Base-by-base conservation (phyloP, 495 filamentous ascomycete species). In the Penicillium fimorum region DNA sequence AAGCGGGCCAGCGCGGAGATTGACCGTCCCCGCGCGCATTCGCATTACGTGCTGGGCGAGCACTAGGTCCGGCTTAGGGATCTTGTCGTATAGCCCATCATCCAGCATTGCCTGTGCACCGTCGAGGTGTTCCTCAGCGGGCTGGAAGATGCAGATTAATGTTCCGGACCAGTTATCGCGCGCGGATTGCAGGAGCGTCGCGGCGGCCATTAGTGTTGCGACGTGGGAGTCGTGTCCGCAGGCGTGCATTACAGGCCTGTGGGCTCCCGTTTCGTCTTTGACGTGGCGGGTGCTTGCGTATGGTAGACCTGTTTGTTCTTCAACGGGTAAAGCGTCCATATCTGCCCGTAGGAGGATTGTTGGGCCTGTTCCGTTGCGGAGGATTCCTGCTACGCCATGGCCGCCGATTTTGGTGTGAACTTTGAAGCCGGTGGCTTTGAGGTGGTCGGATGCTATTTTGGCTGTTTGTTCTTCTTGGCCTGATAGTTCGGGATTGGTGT, bases 211-310 rank as follows among this genome's bases (percentile, higher is more conserved):
- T 13, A 87, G 67, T 15, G 60, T 63, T 0, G 79, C 68, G 11
- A 85, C 74, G 61, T 89, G 84, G 58, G 82, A 79, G 58, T 89
- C 86, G 55, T 89, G 85, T 1, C 85, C 85, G 66, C 84, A 87
- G 30, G 86, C 83, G 64, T 87, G 85, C 84, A 86, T 86, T 1
- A 85, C 82, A 0, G 82, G 80, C 43, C 70, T 66, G 0, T 9
- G 5, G 3, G 62, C 51, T 3, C 83, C 84, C 20, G 79, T 67
- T 5, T 56, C 57, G 58, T 79, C 72, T 47, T 75, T 75, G 6
- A 65, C 59, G 55, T 70, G 72, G 7, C 58, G 57, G 17, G 59
- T 71, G 63, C 80, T 85, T 0, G 82, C 79, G 59, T 86, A 87
- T 11, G 70, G 66, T 1, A 86, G 67, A 0, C 74, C 77, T 1